phyloP scores from a whole-genome alignment of 768 basidiomycete genomes.

The Termitomyces sp. region DNA sequence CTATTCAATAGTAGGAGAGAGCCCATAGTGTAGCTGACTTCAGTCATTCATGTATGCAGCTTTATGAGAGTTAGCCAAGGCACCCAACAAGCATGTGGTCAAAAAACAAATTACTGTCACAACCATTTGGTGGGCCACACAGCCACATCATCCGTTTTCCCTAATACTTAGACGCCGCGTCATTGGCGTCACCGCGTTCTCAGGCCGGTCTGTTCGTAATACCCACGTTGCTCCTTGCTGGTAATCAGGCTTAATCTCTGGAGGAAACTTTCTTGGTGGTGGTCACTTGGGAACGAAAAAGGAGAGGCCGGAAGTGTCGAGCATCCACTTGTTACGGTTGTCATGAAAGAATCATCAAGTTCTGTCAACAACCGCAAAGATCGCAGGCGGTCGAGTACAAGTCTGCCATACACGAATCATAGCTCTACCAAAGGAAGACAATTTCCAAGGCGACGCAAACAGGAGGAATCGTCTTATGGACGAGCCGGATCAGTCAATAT shows the following conservation, averaged over 20 bases:
- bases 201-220: not conserved
- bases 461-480: not conserved
- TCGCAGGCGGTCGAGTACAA: slow-evolving; percentile 3
- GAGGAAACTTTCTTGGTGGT: not conserved
- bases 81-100: not conserved
- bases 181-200: not conserved
- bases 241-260: not conserved
- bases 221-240: not conserved
- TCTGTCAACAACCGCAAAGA: slow-evolving; percentile 10
- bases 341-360: slow-evolving; percentile 14
- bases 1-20: not conserved
- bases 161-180: not conserved
- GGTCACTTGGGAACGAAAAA: not conserved
- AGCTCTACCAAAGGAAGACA: not conserved
- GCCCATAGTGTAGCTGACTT: not conserved
- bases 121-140: too few relatives aligned
- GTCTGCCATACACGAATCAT: not conserved
- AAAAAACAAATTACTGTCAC: not conserved
- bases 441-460: not conserved
- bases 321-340: not conserved
- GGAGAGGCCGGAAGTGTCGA: not conserved
- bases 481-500: not conserved
- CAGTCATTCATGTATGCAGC: not conserved
- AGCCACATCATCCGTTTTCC: not conserved
- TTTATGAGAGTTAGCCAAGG: not conserved